Evolutionary conservation across 257 asterid species (phyloP), one percentile per base, ranked within the genome.

Genomic region (Osmanthus fragrans): DNA sequence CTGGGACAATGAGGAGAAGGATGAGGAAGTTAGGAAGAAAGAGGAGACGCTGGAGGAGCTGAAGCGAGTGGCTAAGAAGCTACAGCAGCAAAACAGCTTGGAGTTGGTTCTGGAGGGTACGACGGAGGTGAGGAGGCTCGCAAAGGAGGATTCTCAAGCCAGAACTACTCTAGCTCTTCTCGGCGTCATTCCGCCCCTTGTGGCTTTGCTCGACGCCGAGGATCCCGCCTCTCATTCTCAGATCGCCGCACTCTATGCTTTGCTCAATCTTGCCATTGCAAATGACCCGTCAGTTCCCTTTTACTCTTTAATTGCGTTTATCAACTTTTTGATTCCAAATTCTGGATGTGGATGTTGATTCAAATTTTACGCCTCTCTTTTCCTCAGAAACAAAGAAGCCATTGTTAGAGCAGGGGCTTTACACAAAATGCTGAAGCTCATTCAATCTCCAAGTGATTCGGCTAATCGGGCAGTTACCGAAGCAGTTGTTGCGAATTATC

Each of bases 101-200:
- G 80, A 4, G 78, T 67, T 6, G 47, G 88, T 80, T 16, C 40
- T 89, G 81, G 90, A 88, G 45, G 97, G 87, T 60, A 96, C 97
- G 30, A 84, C 60, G 80, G 96, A 90, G 82, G 93, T 92, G 7
- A 60, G 98, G 79, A 73, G 88, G 85, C 83, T 93, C 42, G 82
- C 97, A n/a, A 93, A 88, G 79, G 94, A 87, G 30, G 88, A 92
- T 68, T 65, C 88, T 1, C 77, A 82, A 25, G 95, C 98, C 3
- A 84, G 98, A 78, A 85, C 90, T 27, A 90, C 94, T 4, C 82
- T 93, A n/a, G 95, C 96, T 9, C 84, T 90, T 70, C 90, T 93
- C 63, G 98, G 98, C 45, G 96, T 91, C 63, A 90, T 92, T 73
- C 98, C 98, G 12, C 98, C 98, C 29, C 92, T 94, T 6, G 90